phyloP scores from a whole-genome alignment of 306 rosid genomes.

The Glycine soja region DNA sequence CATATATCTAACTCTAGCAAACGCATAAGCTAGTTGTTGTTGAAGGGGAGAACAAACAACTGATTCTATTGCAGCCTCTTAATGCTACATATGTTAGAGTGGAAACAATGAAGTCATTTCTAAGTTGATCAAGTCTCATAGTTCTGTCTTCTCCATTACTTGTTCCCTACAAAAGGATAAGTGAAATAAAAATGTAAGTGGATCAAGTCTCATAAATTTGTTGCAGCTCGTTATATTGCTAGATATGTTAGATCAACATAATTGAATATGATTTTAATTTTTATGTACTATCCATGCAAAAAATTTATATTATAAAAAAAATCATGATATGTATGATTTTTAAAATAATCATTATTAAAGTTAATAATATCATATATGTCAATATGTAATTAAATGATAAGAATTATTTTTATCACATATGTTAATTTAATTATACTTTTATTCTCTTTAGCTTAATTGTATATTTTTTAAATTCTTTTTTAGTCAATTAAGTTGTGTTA shows the following conservation, averaged over 20 bases:
- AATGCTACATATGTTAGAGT: not conserved
- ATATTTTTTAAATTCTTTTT: no score
- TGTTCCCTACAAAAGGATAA: not conserved
- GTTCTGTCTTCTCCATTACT: not conserved
- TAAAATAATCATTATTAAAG: no score
- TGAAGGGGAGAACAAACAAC: slow-evolving; percentile 1
- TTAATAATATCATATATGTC: no score
- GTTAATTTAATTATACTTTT: no score
- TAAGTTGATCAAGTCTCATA: not conserved
- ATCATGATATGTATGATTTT: no score
- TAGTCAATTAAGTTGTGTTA: no score
- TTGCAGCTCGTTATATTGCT: not conserved
- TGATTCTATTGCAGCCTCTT: not conserved
- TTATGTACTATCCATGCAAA: no score
- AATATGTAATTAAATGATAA: no score
- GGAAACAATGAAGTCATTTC: not conserved
- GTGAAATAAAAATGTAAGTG: not conserved
- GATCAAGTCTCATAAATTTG: not conserved
- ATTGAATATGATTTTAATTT: no score
- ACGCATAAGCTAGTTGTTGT: not conserved
- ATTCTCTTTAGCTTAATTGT: no score
- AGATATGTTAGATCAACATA: not conserved
- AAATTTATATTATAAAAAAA: no score
- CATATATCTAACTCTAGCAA: slow-evolving; percentile 8
- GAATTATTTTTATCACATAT: no score